Conservation (phyloP, 768 basidiomycete genomes). For the Sutorius australiensis region DNA sequence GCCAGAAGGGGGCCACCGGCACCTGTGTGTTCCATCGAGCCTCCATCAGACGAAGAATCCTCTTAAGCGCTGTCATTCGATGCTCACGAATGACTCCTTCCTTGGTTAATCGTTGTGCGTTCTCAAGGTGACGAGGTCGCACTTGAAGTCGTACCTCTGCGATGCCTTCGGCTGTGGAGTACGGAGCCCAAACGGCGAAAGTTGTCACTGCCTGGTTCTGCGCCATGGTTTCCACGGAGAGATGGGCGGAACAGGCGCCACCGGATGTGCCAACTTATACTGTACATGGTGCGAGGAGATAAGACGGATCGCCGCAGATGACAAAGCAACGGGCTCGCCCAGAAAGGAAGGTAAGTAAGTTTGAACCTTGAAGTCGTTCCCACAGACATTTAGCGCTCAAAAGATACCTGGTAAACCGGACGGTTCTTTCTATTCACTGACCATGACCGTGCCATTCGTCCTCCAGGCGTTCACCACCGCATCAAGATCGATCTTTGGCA, state of each 20-base stretch:
- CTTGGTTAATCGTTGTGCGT: slow-evolving; percentile 32
- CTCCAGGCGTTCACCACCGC: not conserved
- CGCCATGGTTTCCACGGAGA: slow-evolving; percentile 15
- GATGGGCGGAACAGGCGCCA: no score
- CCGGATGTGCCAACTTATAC: no score
- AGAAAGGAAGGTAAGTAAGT: slow-evolving; percentile 8
- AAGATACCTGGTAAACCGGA: not conserved
- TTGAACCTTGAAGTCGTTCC: slow-evolving; percentile 4
- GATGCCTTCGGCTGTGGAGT: slow-evolving; percentile 55
- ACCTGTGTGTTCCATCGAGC: slow-evolving; percentile 32
- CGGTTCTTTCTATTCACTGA: not conserved
- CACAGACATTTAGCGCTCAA: not conserved
- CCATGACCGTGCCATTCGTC: not conserved
- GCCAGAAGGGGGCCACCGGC: slow-evolving; percentile 55
- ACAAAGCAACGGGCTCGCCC: not conserved
- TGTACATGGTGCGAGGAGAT: not conserved
- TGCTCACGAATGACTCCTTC: slow-evolving; percentile 50
- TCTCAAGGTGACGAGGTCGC: slow-evolving; percentile 47
- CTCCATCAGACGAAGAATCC: slow-evolving; percentile 8
- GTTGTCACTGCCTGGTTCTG: slow-evolving; percentile 14
- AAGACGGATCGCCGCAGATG: slow-evolving; percentile 1
- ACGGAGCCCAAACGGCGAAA: slow-evolving; percentile 65
- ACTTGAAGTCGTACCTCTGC: slow-evolving; percentile 51
- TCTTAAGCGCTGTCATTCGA: not conserved
- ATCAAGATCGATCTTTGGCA: not conserved